Percentiles rank a stretch among this genome's conserved stretches.
Conservation (phyloP, 768 basidiomycete genomes). For the Xerocomus spinulosus region DNA sequence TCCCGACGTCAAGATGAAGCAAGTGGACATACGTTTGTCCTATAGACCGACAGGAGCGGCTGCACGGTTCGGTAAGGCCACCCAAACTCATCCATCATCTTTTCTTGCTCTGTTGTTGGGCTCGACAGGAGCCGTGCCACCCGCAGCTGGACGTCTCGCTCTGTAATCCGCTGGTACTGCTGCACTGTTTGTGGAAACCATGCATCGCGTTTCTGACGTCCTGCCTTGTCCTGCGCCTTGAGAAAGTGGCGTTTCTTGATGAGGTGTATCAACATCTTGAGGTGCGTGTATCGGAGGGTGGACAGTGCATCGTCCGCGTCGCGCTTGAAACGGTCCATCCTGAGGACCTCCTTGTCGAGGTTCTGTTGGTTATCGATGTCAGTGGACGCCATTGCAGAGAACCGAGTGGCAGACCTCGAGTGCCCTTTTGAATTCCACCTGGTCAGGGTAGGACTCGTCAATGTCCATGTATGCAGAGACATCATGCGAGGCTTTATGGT, state of each 20-base stretch:
- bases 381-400: background rate
- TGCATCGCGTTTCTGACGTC: constrained; percentile 25
- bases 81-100: constrained; percentile 42
- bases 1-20: background rate
- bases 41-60: constrained; percentile 39
- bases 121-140: constrained; percentile 43
- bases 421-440: constrained; percentile 24
- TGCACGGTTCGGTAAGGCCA: constrained; percentile 51
- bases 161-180: constrained; percentile 29
- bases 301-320: constrained; percentile 29
- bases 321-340: constrained; percentile 18
- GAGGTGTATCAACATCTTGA: constrained; percentile 22
- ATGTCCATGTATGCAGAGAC: constrained; percentile 27
- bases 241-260: constrained; percentile 7
- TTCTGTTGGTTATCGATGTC: constrained; percentile 11
- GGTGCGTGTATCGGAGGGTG: constrained; percentile 29
- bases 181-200: constrained; percentile 27
- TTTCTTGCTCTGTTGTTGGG: constrained; percentile 36
- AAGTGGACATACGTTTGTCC: constrained; percentile 36
- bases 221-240: constrained; percentile 15
- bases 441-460: constrained; percentile 21
- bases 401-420: constrained; percentile 15
- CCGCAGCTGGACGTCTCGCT: constrained; percentile 45
- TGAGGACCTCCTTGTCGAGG: constrained; percentile 14
- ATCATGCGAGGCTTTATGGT: constrained; percentile 23